Conservation (phyloP, 768 basidiomycete species). For the Rhizopogon vulgaris region DNA sequence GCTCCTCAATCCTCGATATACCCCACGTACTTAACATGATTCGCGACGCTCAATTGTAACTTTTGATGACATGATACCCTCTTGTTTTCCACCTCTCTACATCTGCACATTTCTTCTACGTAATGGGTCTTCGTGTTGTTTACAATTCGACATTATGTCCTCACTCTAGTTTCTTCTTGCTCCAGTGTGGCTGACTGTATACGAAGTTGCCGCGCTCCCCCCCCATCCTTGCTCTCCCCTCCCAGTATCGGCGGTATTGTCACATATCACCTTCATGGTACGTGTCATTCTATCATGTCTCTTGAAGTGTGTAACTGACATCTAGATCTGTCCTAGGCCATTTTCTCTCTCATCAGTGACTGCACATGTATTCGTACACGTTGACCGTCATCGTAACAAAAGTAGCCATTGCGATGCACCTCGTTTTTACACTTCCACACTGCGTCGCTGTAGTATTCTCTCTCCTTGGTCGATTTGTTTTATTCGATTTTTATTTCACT, state of each 20-base stretch:
- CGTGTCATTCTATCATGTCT: neutral
- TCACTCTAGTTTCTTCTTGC: neutral
- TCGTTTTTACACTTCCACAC: slow-evolving; percentile 5
- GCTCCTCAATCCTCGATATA: slow-evolving; percentile 5
- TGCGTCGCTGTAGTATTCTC: neutral
- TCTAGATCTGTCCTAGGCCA: neutral
- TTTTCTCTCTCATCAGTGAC: neutral
- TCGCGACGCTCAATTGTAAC: neutral
- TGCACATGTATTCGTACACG: neutral
- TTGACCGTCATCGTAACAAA: slow-evolving; percentile 2
- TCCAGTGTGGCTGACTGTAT: too few relatives aligned
- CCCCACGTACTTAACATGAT: slow-evolving; percentile 1
- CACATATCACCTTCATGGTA: neutral
- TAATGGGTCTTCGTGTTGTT: neutral
- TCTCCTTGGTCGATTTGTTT: neutral
- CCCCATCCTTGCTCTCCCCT: neutral
- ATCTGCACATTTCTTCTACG: neutral
- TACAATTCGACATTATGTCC: neutral
- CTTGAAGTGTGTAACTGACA: too few relatives aligned
- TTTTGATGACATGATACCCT: neutral
- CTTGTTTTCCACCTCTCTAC: neutral
- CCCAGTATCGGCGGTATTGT: neutral
- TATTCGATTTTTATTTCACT: slow-evolving; percentile 1
- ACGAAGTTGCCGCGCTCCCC: neutral
- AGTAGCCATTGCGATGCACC: slow-evolving; percentile 6